Evolutionary conservation across 106 monocot genomes (phyloP).

Genomic region (Dendrobium nobile): DNA sequence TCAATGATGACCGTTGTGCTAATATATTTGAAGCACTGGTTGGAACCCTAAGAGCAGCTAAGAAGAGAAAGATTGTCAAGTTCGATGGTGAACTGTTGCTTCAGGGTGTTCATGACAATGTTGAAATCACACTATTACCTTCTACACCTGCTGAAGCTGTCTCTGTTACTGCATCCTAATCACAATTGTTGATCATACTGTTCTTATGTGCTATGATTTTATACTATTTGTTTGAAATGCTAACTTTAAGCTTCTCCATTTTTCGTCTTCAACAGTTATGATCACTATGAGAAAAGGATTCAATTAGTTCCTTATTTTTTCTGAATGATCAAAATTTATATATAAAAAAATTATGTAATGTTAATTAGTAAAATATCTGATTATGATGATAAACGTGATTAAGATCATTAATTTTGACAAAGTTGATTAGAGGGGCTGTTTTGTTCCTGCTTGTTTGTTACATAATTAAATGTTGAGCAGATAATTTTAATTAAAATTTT

Average conservation of each 20-base stretch:
- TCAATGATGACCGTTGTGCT: slow-evolving; percentile 81
- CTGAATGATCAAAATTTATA: no score
- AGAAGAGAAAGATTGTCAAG: slow-evolving; percentile 72
- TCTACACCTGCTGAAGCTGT: slow-evolving; percentile 1
- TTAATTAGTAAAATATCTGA: no score
- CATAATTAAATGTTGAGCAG: no score
- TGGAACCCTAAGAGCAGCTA: slow-evolving; percentile 85
- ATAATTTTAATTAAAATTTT: no score
- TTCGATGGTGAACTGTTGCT: slow-evolving; percentile 84
- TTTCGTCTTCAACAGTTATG: no score
- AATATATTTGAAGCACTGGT: slow-evolving; percentile 95
- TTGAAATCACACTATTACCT: slow-evolving; percentile 52
- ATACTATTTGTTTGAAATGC: not conserved
- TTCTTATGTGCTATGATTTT: not conserved
- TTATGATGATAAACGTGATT: no score
- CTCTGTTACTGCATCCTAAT: not conserved
- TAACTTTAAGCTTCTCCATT: not conserved
- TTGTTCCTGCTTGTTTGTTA: no score
- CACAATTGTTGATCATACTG: not conserved
- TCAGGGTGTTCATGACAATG: slow-evolving; percentile 94
- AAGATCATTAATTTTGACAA: no score
- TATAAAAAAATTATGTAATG: no score
- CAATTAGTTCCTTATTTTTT: no score
- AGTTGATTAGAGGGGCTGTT: no score
- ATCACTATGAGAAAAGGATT: no score